Conservation (phyloP, 768 basidiomycete species). For the Leccinum incarnatum region DNA sequence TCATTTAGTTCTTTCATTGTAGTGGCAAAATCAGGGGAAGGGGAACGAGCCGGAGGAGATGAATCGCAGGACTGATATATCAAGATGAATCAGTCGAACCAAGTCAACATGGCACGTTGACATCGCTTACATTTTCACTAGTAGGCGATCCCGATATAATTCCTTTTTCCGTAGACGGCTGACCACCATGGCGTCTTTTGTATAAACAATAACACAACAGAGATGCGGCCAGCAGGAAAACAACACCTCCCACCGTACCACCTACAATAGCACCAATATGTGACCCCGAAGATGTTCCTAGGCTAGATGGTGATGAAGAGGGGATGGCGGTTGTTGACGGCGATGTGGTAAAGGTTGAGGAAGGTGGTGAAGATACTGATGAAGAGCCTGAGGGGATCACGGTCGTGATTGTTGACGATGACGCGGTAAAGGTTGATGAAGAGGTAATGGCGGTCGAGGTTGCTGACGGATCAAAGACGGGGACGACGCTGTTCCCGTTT, state of each 20-base stretch:
- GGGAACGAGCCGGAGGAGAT: background rate
- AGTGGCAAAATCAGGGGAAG: background rate
- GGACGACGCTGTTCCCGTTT: too few relatives aligned
- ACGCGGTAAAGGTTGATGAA: too few relatives aligned
- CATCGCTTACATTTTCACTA: background rate
- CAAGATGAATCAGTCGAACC: background rate
- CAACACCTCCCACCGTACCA: constrained; percentile 3
- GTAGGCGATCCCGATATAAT: background rate
- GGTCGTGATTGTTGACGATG: too few relatives aligned
- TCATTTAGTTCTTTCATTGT: background rate
- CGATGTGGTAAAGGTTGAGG: background rate
- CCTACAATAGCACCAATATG: constrained; percentile 7
- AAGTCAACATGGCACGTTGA: background rate
- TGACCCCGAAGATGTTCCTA: background rate
- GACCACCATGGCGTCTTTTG: background rate
- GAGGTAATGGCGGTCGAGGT: too few relatives aligned
- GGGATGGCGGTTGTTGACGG: background rate
- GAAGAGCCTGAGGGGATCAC: too few relatives aligned
- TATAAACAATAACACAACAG: background rate
- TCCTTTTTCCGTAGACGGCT: background rate
- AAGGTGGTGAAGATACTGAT: too few relatives aligned
- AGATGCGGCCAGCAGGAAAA: background rate
- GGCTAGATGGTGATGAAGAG: background rate
- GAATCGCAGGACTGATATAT: background rate
- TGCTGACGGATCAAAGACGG: too few relatives aligned